These are phyloP conservation scores for Ustilago loliicola DNA, from an alignment of 1,284 basidiomycete species.

Conservation along the genomic window DNA sequence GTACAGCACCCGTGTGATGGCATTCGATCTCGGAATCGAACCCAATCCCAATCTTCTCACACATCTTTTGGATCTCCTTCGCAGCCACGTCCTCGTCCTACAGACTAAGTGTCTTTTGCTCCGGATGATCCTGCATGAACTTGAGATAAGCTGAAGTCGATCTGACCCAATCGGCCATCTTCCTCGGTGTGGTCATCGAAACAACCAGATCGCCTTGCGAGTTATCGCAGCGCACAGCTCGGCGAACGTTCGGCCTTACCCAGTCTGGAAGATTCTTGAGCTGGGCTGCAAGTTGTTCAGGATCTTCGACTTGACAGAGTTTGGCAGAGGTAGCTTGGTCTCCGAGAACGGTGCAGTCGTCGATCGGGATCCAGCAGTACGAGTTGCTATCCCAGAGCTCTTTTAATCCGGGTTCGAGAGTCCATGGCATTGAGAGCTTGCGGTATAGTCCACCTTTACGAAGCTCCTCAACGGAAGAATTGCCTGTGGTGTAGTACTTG, in stretches of 20 bases:
- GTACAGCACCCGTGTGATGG: constrained; percentile 40
- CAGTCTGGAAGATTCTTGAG: constrained; percentile 32
- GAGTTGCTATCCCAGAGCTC: constrained; percentile 42
- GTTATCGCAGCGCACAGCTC: constrained; percentile 42
- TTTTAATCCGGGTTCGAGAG: constrained; percentile 17
- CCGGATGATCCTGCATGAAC: constrained; percentile 31
- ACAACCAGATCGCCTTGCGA: constrained; percentile 38
- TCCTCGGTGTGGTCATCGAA: constrained; percentile 36
- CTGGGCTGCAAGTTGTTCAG: constrained; percentile 11
- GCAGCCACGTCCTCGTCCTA: constrained; percentile 43
- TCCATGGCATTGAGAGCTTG: constrained; percentile 48
- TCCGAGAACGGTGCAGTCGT: constrained; percentile 41
- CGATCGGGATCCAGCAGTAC: constrained; percentile 46
- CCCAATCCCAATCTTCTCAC: constrained; percentile 29
- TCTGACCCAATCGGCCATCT: constrained; percentile 48
- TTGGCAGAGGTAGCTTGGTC: constrained; percentile 29
- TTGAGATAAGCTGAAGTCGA: constrained; percentile 45
- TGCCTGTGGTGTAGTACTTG: constrained; percentile 18
- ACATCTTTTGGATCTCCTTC: constrained; percentile 39
- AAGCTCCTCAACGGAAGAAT: constrained; percentile 2
- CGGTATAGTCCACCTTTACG: constrained; percentile 40
- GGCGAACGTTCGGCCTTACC: constrained; percentile 31
- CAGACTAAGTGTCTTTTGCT: constrained; percentile 41
- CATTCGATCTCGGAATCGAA: constrained; percentile 46
- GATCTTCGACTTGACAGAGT: constrained; percentile 30